Base-by-base conservation (phyloP, 164 flowering plant species). In the Vitis amurensis region DNA sequence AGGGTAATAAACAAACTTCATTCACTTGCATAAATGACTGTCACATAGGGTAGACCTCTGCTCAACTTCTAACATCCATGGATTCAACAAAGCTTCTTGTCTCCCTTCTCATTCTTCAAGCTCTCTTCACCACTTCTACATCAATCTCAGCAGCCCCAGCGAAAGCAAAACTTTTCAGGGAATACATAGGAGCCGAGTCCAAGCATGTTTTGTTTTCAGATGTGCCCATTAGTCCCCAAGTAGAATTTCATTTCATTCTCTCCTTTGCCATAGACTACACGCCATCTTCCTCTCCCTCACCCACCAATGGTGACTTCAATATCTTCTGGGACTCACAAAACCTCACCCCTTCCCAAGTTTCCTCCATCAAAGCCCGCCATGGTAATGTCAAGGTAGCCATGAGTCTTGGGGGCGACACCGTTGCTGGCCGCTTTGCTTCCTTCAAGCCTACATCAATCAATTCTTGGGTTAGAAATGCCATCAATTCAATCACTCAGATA, bases 191-290 rank as follows among this genome's bases (percentile, higher is more conserved):
- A 50, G 79, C 81, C 1, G 77, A 75, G 55, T 52, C 8, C 51
- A 65, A 73, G 0, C 15, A 61, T 9, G 77, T 75, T 0, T 67
- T 15, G 37, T 78, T 81, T 49, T 64, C 77, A 0, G 79, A 78
- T 16, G 73, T 78, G 8, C 84, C 81, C 2, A 68, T 76, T 17
- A 53, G 69, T 61, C 57, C 79, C 51, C 27, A 58, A 6, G 76
- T 78, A 8, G 76, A 75, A 4, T 61, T 76, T 15, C 84, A 81
- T 64, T 81, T 75, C 77, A 69, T 78, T 16, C 81, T 78, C n/a
- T 64, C 84, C 31, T 78, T 81, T 44, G 84, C 77, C 14, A 73
- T 81, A 2, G 84, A 80, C 59, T 81, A 75, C 77, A 69, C 72
- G 8, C 1, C 37, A 4, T 16, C 68, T 2, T 52, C 61, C 2